These are phyloP conservation scores for Sutorius australiensis DNA, from an alignment of 768 basidiomycete species.

Conservation along the genomic window DNA sequence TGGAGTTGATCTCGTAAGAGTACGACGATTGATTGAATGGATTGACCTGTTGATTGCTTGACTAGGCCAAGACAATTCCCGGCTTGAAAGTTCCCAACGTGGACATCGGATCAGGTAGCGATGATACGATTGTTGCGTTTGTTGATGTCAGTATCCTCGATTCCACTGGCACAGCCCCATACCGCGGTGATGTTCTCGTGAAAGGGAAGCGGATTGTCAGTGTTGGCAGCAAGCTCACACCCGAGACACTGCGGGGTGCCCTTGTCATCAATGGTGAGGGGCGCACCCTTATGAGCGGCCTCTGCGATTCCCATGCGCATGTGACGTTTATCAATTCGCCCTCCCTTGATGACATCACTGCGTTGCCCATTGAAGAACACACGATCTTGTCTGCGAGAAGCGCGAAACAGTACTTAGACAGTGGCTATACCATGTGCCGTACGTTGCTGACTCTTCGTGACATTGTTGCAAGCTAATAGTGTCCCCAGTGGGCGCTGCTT, in stretches of 20 bases:
- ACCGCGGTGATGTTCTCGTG: constrained; percentile 34
- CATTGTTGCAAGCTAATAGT: background rate
- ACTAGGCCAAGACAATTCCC: constrained; percentile 19
- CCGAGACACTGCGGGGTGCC: constrained; percentile 19
- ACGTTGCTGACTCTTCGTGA: background rate
- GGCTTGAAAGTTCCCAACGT: constrained; percentile 23
- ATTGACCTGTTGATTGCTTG: background rate
- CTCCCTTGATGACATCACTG: constrained; percentile 29
- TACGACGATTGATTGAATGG: background rate
- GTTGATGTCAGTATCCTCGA: constrained; percentile 34
- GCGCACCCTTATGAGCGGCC: constrained; percentile 35
- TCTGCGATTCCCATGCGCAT: constrained; percentile 36
- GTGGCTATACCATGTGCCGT: constrained; percentile 39
- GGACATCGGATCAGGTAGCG: constrained; percentile 20
- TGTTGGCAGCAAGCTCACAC: constrained; percentile 24
- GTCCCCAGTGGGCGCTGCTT: constrained; percentile 32
- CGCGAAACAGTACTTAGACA: constrained; percentile 33
- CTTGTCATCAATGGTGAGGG: constrained; percentile 30
- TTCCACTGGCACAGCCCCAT: constrained; percentile 33
- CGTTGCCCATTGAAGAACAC: constrained; percentile 32
- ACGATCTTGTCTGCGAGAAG: constrained; percentile 28
- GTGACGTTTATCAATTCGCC: constrained; percentile 30
- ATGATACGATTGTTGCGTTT: constrained; percentile 22
- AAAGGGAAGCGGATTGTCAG: constrained; percentile 28
- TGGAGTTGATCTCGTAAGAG: constrained; percentile 22